Evolutionary conservation across 2,329 filamentous ascomycete genomes (phyloP), one percentile per base, ranked within the genome.

Genomic region (Akanthomyces muscarius): DNA sequence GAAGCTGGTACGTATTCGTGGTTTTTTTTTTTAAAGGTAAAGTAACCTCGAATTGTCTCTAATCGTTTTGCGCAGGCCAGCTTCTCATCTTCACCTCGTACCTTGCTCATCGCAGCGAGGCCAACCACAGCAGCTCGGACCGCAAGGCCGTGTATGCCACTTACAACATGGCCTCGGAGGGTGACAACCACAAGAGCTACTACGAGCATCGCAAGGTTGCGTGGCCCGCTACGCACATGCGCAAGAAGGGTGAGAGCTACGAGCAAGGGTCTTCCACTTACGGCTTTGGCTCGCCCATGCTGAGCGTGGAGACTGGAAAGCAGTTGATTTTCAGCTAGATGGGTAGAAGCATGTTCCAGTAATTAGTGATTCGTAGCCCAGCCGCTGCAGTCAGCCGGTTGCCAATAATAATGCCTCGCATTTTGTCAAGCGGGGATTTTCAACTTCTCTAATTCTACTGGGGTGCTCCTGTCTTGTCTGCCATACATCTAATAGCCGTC

Each of bases 211-310:
- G 66, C 10, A 67, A 66, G 57, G 45, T 59, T 23, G 63, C 62
- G 10, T 68, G 65, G 65, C 66, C 65, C 7, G 64, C 66, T 5
- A 65, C 65, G 13, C 65, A 68, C 47, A 68, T 68, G 66, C 66
- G 66, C 33, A 65, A 65, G 33, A 44, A 36, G n/a, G 65, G 63
- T 7, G 61, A 64, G 51, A 47, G 41, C 5, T 68, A 68, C 33
- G 61, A 59, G 5, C 28, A 65, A 28, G 66, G 66, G 1, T 63
- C 66, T 0, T 48, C 61, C 16, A 65, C 61, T 1, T 68, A 68
- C 48, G 61, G 62, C 18, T 68, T 63, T 48, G 66, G 66, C 53
- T 68, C 66, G 3, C 66, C 66, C 1, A 68, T 68, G 66, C 48
- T 68, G 47, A 68, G 66, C 21, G 38, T 68, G 21, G 64, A 66